These are phyloP conservation scores for Candida fluviatilis DNA, from an alignment of 805 yeast species.

Conservation along the genomic window DNA sequence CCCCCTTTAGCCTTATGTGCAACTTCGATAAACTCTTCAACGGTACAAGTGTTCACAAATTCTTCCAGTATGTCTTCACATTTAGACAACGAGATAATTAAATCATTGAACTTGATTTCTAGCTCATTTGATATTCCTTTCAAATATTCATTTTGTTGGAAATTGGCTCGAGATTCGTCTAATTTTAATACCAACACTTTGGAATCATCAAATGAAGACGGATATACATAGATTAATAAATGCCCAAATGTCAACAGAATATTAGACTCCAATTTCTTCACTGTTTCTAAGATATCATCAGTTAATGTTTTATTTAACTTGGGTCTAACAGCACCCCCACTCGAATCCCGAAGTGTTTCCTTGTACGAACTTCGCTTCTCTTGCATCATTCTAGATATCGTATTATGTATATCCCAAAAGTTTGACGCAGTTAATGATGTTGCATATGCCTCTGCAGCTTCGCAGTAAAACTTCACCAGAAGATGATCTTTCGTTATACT, in stretches of 20 bases:
- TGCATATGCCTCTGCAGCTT: constrained; percentile 54
- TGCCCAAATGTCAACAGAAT: constrained; percentile 58
- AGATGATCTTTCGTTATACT: constrained; percentile 56
- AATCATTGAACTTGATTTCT: constrained; percentile 56
- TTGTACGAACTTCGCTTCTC: constrained; percentile 70
- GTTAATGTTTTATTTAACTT: constrained; percentile 3
- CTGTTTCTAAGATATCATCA: constrained; percentile 23
- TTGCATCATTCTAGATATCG: constrained; percentile 65
- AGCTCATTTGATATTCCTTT: constrained; percentile 52
- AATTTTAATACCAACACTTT: constrained; percentile 66
- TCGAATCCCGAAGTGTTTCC: constrained; percentile 67
- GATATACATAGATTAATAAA: constrained; percentile 65
- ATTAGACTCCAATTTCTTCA: constrained; percentile 57
- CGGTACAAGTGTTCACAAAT: constrained; percentile 39
- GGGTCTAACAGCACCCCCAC: not conserved
- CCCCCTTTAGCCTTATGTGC: constrained; percentile 72
- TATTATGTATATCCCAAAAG: constrained; percentile 69
- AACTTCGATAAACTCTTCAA: constrained; percentile 51
- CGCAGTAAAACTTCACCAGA: constrained; percentile 46
- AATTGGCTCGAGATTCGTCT: constrained; percentile 51
- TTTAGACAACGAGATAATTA: constrained; percentile 64
- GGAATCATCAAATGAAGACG: constrained; percentile 74
- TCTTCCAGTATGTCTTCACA: constrained; percentile 50
- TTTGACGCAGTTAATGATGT: constrained; percentile 88
- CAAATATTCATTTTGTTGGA: constrained; percentile 44